Base-by-base conservation (phyloP, 371 early-diverging fungal species). In the Mucor lusitanicus region DNA sequence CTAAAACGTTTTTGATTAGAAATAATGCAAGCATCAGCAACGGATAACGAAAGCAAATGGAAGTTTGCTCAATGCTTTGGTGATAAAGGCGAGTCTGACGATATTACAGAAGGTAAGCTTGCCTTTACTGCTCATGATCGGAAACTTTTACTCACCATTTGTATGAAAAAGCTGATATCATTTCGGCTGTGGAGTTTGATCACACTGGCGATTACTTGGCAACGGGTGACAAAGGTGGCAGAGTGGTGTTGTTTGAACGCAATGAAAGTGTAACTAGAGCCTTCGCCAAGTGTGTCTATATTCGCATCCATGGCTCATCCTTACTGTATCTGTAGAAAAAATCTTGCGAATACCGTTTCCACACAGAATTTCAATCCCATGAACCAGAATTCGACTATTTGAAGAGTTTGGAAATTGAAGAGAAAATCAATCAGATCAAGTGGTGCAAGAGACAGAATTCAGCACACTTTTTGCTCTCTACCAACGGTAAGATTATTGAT, bases 41-140 rank as follows among this genome's bases (percentile, higher is more conserved):
- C 44, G 53, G 39, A 63, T 59, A 67, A 44, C 17, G 94, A 94
- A 70, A 80, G 85, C 70, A 87, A 88, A 37, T 97, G 98, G 98
- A 95, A 91, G 75, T 97, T 97, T 80, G 95, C 98, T 54, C 99
- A 98, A 80, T 98, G 97, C 84, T 99, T 99, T 88, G 99, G 98
- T 65, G 99, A 99, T 82, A 99, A 99, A 80, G 95, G 96, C 53
- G 99, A 99, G 63, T 90, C 95, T 61, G 95, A 96, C 65, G 98
- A 97, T 83, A 94, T 99, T 64, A 97, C 97, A 39, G 98, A 97
- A 90, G 98, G 98, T 53, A 53, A 27, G 17, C 1, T 7, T 48
- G 7, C 19, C 21, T 23, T 3, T 12, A 3, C 17, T 12, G 1
- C 40, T 40, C 40, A 40, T 37, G 37, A 37, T 58, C 57, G 65